A percentile compares a stretch with the other conserved stretches of the same genome.
These are phyloP conservation scores for Yamadazyma triangularis DNA, from an alignment of 1,139 yeast genomes.

Conservation along the genomic window DNA sequence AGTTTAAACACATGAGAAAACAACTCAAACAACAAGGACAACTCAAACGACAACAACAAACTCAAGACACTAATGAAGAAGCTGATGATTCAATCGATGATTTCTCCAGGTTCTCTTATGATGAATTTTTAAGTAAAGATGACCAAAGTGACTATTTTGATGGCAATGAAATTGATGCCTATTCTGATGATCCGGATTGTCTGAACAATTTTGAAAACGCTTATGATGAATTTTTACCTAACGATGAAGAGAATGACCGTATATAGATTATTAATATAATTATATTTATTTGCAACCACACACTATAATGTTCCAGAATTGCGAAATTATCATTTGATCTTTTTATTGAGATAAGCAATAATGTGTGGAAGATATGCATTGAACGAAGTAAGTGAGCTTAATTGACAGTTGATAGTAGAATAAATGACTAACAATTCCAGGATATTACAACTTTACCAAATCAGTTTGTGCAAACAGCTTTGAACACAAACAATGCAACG, in stretches of 20 bases:
- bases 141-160: slow-evolving; percentile 40
- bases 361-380: slow-evolving; percentile 48
- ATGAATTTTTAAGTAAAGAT: slow-evolving; percentile 31
- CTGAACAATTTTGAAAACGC: slow-evolving; percentile 30
- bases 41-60: slow-evolving; percentile 1
- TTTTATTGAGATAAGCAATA: slow-evolving; percentile 7
- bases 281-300: too few species aligned
- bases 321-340: neutral
- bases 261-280: too few species aligned
- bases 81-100: slow-evolving; percentile 1
- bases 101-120: slow-evolving; percentile 19
- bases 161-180: slow-evolving; percentile 26
- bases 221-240: slow-evolving; percentile 28
- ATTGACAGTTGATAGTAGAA: too few species aligned
- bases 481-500: neutral
- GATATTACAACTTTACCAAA: slow-evolving; percentile 3
- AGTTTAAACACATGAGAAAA: slow-evolving; percentile 20
- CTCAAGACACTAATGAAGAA: neutral
- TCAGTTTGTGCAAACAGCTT: slow-evolving; percentile 4
- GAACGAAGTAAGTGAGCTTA: slow-evolving; percentile 30
- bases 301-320: neutral
- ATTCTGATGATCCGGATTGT: slow-evolving; percentile 36
- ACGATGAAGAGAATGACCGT: neutral
- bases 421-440: too few species aligned
- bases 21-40: slow-evolving; percentile 10